Percentiles rank a stretch among this genome's conserved stretches.
phyloP scores from a whole-genome alignment of 2,329 filamentous ascomycete species.

The Colletotrichum agaves region DNA sequence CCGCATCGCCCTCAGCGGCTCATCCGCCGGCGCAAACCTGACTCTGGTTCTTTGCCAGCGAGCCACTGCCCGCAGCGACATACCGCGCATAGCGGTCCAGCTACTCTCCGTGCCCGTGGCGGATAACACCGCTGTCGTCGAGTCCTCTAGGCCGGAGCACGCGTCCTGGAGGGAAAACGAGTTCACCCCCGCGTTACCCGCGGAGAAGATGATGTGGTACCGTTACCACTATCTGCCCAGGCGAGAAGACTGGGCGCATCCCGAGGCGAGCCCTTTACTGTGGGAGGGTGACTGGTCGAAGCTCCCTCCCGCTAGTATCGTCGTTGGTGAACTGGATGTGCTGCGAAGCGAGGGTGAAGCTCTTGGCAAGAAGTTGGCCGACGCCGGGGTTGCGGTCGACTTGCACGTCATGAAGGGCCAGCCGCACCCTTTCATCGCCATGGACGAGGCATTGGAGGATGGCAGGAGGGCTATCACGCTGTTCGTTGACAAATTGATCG shows the following conservation, averaged over 20 bases:
- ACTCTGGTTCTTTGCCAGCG: constrained; percentile 64
- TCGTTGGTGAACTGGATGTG: constrained; percentile 67
- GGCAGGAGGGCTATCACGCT: constrained; percentile 61
- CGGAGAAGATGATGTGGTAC: constrained; percentile 70
- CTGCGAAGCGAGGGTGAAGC: constrained; percentile 63
- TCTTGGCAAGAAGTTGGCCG: constrained; percentile 59
- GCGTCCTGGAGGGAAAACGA: constrained; percentile 62
- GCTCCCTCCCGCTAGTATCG: constrained; percentile 62
- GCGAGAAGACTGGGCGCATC: constrained; percentile 54
- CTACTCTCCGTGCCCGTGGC: constrained; percentile 67
- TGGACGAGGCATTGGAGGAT: constrained; percentile 65
- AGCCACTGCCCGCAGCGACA: constrained; percentile 50
- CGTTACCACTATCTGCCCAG: constrained; percentile 66
- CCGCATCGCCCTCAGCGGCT: constrained; percentile 54
- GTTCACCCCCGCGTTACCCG: constrained; percentile 62
- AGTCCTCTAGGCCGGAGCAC: constrained; percentile 47
- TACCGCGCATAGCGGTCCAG: constrained; percentile 51
- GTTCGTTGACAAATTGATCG: constrained; percentile 46
- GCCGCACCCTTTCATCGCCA: constrained; percentile 68
- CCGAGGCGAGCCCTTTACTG: constrained; percentile 65
- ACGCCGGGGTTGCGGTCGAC: constrained; percentile 58
- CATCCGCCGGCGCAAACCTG: constrained; percentile 63
- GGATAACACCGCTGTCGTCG: constrained; percentile 67
- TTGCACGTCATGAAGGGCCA: constrained; percentile 63
- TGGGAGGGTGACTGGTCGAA: constrained; percentile 60